A percentile compares a stretch with the other conserved stretches of the same genome.
Evolutionary conservation across 176 grass and related monocot species (phyloP).

Genomic region (Echinochloa phyllopogon): DNA sequence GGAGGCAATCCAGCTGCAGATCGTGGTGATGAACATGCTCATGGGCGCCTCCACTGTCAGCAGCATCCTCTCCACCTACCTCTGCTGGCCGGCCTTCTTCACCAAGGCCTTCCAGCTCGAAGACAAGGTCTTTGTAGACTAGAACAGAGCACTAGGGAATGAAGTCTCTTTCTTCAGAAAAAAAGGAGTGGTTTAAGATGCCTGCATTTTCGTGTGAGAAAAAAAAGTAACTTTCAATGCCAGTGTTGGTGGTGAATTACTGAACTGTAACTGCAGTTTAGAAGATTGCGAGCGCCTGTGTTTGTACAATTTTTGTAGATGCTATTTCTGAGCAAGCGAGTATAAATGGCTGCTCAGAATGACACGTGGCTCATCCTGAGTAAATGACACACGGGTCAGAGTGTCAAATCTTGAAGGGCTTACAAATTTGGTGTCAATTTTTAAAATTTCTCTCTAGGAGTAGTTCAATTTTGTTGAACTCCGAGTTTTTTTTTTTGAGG

Average conservation of each 20-base stretch:
- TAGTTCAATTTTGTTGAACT: too few species aligned
- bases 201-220: not conserved
- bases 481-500: too few species aligned
- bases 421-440: too few species aligned
- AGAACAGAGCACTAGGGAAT: not conserved
- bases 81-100: conserved; percentile 93
- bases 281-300: not conserved
- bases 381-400: too few species aligned
- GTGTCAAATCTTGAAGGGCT: too few species aligned
- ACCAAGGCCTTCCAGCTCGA: conserved; percentile 82
- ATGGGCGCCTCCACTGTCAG: conserved; percentile 82
- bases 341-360: too few species aligned
- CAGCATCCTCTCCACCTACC: conserved; percentile 77
- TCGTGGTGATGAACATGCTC: conserved; percentile 89
- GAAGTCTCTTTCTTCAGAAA: not conserved
- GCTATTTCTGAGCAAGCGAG: too few species aligned
- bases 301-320: not conserved
- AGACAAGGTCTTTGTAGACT: conserved; percentile 59
- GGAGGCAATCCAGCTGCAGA: conserved; percentile 86
- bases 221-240: not conserved
- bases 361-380: too few species aligned
- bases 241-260: not conserved
- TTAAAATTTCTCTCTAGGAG: too few species aligned
- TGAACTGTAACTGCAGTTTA: not conserved
- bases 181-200: not conserved